These are phyloP conservation scores for Malus sylvestris DNA, from an alignment of 306 rosid species.

Conservation along the genomic window DNA sequence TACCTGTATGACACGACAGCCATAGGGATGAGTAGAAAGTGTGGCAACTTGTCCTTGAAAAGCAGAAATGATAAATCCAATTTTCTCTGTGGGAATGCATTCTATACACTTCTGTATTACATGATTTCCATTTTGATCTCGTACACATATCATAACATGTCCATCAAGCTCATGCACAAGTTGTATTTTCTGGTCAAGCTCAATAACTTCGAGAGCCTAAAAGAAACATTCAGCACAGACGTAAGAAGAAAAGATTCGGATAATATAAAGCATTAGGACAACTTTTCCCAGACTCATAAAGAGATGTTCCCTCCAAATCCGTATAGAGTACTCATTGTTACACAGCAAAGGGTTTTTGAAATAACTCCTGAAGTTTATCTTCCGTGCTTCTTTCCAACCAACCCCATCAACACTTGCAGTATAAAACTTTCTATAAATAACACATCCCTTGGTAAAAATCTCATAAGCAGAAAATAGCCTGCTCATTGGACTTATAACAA, in stretches of 20 bases:
- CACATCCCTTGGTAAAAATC: not conserved
- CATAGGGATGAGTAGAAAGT: conserved; percentile 67
- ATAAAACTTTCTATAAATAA: not conserved
- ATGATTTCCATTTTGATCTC: conserved; percentile 71
- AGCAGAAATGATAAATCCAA: conserved; percentile 49
- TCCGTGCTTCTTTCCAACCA: not conserved
- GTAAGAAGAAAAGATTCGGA: not conserved
- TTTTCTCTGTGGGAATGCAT: conserved; percentile 45
- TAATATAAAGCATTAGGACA: not conserved
- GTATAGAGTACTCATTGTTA: no score
- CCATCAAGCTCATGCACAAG: conserved; percentile 65
- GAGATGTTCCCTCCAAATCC: not conserved
- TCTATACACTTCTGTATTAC: conserved; percentile 72
- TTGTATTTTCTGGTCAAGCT: conserved; percentile 44
- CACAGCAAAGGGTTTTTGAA: no score
- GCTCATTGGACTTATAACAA: not conserved
- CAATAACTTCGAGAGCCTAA: conserved; percentile 63
- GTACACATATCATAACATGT: conserved; percentile 60
- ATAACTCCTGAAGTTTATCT: not conserved
- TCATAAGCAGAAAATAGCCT: not conserved
- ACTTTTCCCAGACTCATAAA: not conserved
- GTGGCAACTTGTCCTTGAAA: conserved; percentile 41
- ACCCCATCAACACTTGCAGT: not conserved
- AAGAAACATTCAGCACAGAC: conserved; percentile 7
- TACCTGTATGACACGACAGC: conserved; percentile 76